A percentile compares a stretch with the other conserved stretches of the same genome.
Conservation (phyloP, 164 flowering plant genomes). For the Magnolia officinalis region DNA sequence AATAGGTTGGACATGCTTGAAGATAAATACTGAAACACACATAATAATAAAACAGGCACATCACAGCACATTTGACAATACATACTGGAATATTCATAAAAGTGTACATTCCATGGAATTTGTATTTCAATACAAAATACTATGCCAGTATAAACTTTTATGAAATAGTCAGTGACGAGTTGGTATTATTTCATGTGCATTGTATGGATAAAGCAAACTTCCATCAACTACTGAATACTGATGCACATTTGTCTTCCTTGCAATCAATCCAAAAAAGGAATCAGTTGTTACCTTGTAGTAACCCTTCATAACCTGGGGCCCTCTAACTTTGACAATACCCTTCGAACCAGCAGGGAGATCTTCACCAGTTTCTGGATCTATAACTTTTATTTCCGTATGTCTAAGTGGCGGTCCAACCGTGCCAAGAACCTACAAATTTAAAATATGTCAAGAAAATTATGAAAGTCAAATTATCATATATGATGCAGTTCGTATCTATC, state of each 20-base stretch:
- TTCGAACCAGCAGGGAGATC: constrained; percentile 66
- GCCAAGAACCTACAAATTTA: constrained; percentile 74
- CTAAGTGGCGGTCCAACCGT: constrained; percentile 77
- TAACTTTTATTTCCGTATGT: constrained; percentile 67
- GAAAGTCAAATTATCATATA: background rate
- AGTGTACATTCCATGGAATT: too few species aligned
- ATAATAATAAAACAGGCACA: too few species aligned
- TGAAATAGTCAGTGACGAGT: too few species aligned
- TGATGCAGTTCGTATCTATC: too few species aligned
- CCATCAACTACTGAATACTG: background rate
- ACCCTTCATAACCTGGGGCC: constrained; percentile 94
- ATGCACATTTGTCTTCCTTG: background rate
- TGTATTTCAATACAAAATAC: too few species aligned
- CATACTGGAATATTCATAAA: too few species aligned
- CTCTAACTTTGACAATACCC: constrained; percentile 77
- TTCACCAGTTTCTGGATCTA: constrained; percentile 66
- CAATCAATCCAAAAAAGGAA: background rate
- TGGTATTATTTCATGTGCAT: background rate
- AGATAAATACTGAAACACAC: too few species aligned
- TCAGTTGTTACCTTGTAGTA: constrained; percentile 67
- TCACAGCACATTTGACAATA: too few species aligned
- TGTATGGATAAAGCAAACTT: background rate
- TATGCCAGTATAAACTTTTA: too few species aligned
- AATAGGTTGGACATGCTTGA: too few species aligned
- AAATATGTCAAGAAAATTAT: background rate